A percentile compares a stretch with the other conserved stretches of the same genome.
phyloP scores from a whole-genome alignment of 352 stramenopile species.

The Phytophthora fragariaefolia region DNA sequence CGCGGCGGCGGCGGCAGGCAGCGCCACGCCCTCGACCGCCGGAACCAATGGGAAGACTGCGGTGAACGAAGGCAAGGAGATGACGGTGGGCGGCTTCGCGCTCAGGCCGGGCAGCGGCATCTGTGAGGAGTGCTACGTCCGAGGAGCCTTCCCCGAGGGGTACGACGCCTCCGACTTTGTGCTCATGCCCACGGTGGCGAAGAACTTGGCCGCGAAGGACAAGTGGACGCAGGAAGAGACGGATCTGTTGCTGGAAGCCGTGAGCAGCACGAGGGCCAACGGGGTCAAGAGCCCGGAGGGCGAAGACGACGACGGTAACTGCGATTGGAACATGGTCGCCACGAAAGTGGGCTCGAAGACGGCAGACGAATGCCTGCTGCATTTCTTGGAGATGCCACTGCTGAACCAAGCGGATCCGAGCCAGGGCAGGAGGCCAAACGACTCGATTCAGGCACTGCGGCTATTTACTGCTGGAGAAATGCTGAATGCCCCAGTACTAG shows the following conservation, averaged over 20 bases:
- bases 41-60: conserved; percentile 23
- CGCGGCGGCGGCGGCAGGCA: conserved; percentile 17
- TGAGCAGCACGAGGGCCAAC: conserved; percentile 43
- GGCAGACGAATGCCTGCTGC: conserved; percentile 77
- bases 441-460: conserved; percentile 31
- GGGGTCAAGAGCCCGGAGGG: conserved; percentile 12
- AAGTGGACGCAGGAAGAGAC: conserved; percentile 62
- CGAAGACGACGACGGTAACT: conserved; percentile 45
- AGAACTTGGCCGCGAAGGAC: background rate
- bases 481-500: conserved; percentile 60
- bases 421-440: background rate
- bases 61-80: conserved; percentile 40
- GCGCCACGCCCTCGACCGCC: conserved; percentile 3
- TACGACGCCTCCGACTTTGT: conserved; percentile 73
- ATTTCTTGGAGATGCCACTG: conserved; percentile 80
- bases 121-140: conserved; percentile 73
- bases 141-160: conserved; percentile 65
- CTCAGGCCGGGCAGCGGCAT: conserved; percentile 65
- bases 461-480: conserved; percentile 55
- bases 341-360: conserved; percentile 73
- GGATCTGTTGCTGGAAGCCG: conserved; percentile 53
- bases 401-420: conserved; percentile 35
- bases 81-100: conserved; percentile 54
- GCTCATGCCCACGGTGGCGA: conserved; percentile 33
- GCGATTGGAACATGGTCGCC: conserved; percentile 82